A percentile compares a stretch with the other conserved stretches of the same genome.
Conservation (phyloP, 2,329 filamentous ascomycete genomes). For the Aspergillus sp. region DNA sequence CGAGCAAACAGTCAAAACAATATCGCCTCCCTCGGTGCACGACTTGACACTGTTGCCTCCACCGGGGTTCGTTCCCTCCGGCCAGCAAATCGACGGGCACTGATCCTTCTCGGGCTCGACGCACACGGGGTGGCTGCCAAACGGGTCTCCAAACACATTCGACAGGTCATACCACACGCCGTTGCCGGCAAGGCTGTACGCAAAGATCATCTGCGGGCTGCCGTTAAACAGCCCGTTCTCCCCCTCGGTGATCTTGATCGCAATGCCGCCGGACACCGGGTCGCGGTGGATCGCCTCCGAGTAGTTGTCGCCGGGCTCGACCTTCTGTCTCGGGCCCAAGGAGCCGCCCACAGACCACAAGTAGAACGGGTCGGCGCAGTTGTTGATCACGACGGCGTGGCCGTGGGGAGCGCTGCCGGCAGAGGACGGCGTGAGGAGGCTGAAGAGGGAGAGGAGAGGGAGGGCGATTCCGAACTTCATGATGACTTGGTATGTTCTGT, state of each 20-base stretch:
- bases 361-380: slow-evolving; percentile 28
- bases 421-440: slow-evolving; percentile 20
- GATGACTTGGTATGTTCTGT: neutral
- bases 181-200: slow-evolving; percentile 27
- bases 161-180: slow-evolving; percentile 35
- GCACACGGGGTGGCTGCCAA: slow-evolving; percentile 19
- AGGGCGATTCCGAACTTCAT: slow-evolving; percentile 13
- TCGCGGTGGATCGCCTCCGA: slow-evolving; percentile 28
- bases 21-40: slow-evolving; percentile 16
- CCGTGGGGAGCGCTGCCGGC: too few relatives aligned
- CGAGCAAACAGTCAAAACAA: slow-evolving; percentile 24
- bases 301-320: slow-evolving; percentile 25
- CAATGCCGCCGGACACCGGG: slow-evolving; percentile 30
- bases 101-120: slow-evolving; percentile 14
- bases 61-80: slow-evolving; percentile 18
- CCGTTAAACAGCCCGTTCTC: slow-evolving; percentile 28
- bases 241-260: slow-evolving; percentile 33
- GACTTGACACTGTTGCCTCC: slow-evolving; percentile 24
- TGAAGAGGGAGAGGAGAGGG: slow-evolving; percentile 19
- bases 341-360: slow-evolving; percentile 31
- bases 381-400: slow-evolving; percentile 31
- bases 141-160: slow-evolving; percentile 36
- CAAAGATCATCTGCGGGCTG: slow-evolving; percentile 31
- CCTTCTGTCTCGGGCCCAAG: slow-evolving; percentile 19
- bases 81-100: slow-evolving; percentile 24